Percentiles rank a stretch among this genome's conserved stretches.
Conservation (phyloP, 2,329 filamentous ascomycete species). For the Colletotrichum liriopes region DNA sequence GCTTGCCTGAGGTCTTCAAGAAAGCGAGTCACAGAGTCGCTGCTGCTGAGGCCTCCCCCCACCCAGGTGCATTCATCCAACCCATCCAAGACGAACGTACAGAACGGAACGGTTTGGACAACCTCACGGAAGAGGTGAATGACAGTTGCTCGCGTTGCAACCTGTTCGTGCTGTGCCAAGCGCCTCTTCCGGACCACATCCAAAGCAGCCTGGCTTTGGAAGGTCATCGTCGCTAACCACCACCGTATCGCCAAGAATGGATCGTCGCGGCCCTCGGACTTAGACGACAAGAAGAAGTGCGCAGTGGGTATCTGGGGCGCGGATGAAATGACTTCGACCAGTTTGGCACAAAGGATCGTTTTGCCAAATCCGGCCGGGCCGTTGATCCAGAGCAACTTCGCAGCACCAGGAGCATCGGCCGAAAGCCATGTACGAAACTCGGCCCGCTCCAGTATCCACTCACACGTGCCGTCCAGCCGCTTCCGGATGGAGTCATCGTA, state of each 20-base stretch:
- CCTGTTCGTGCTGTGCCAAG: background rate
- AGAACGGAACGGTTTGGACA: conserved; percentile 38
- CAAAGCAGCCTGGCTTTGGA: conserved; percentile 34
- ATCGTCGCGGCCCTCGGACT: conserved; percentile 46
- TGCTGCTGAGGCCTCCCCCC: background rate
- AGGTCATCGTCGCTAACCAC: no score
- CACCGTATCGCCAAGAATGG: conserved; percentile 42
- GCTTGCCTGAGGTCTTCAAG: conserved; percentile 38
- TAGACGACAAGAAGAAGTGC: conserved; percentile 43
- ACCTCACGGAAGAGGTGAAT: conserved; percentile 44
- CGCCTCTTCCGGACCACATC: conserved; percentile 26
- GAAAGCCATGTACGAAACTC: conserved; percentile 45
- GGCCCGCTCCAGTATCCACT: conserved; percentile 47
- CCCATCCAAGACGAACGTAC: background rate
- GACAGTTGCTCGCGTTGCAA: conserved; percentile 44
- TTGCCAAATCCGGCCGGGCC: conserved; percentile 53
- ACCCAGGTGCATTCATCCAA: conserved; percentile 53
- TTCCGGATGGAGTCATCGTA: conserved; percentile 45
- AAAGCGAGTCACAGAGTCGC: conserved; percentile 41
- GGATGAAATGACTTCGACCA: conserved; percentile 46
- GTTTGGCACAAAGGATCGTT: conserved; percentile 50
- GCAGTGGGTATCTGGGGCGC: conserved; percentile 3
- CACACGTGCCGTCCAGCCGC: conserved; percentile 47
- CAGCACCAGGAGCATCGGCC: background rate
- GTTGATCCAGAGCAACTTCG: conserved; percentile 51